Evolutionary conservation across 495 filamentous ascomycete genomes (phyloP), one percentile per base, ranked within the genome.

Genomic region (Xylaria curta): DNA sequence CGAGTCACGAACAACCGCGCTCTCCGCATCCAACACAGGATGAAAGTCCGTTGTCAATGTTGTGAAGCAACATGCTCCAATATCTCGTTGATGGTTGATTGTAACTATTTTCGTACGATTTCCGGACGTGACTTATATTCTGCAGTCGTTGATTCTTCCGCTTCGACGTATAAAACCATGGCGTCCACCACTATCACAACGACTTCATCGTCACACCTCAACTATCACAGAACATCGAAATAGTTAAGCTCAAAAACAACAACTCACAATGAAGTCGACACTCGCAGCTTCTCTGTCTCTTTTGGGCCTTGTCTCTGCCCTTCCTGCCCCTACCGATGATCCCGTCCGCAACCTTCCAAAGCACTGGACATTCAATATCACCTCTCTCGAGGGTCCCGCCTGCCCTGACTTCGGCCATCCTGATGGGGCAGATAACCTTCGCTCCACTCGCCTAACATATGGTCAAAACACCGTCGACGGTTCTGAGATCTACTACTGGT

Each of bases 401-500:
- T 63, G 60, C 17, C 60, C 60, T 15, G 60, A 63, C 60, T 58
- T 58, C 5, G 54, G 54, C 26, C 4, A 19, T 3, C 54, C 28
- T 17, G 54, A 58, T 58, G 21, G 49, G 2, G 10, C 4, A 3
- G 28, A 15, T 10, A 31, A 56, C 9, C 10, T 13, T 24, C 54
- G 28, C 26, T 8, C 4, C 0, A 53, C 66, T 1, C 66, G 66
- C 7, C 33, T 44, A 15, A 69, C 66, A 0, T 69, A 33, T 24
- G 66, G 51, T 9, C 5, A 8, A 15, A 69, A 69, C 38, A 69
- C 51, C 10, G 17, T 61, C 12, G 66, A 69, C 49, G 66, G 66
- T 4, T 61, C 66, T 28, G 66, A 69, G 53, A 69, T 69, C n/a
- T 69, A 69, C 66, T 44, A 69, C 66, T 61, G 51, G 51, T 59